Evolutionary conservation across 257 asterid species (phyloP).

Genomic region (Primulina huaijiensis): DNA sequence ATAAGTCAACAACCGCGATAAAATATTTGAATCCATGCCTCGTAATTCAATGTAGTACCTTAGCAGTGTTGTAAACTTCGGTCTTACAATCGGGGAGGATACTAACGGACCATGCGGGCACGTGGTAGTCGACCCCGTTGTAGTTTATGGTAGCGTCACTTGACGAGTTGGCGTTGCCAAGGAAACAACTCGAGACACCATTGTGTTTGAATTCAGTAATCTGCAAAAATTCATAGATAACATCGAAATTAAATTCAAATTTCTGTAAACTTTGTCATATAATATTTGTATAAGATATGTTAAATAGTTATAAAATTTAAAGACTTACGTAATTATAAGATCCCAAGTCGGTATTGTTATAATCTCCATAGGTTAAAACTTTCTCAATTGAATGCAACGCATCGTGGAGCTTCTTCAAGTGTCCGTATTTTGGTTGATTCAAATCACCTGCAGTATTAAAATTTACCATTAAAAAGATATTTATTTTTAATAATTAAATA

Average conservation of each 20-base stretch:
- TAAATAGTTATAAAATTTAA: too few relatives aligned
- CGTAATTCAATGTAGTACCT: slow-evolving; percentile 30
- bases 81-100: slow-evolving; percentile 71
- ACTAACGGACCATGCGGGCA: slow-evolving; percentile 90
- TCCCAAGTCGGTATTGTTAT: slow-evolving; percentile 33
- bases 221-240: slow-evolving; percentile 26
- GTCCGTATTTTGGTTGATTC: slow-evolving; percentile 77
- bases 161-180: slow-evolving; percentile 45
- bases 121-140: slow-evolving; percentile 34
- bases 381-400: slow-evolving; percentile 55
- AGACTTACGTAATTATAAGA: slow-evolving; percentile 41
- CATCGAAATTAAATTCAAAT: too few relatives aligned
- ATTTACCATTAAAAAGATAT: not conserved
- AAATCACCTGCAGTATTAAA: slow-evolving; percentile 33
- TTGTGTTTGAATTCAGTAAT: slow-evolving; percentile 35
- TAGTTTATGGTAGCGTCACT: slow-evolving; percentile 39
- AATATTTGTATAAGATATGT: not conserved
- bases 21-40: not conserved
- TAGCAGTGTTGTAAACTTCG: slow-evolving; percentile 70
- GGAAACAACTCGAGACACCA: slow-evolving; percentile 50
- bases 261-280: too few relatives aligned
- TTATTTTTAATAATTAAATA: not conserved
- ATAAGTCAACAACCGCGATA: not conserved
- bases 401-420: slow-evolving; percentile 69
- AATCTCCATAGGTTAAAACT: slow-evolving; percentile 52